A percentile compares a stretch with the other conserved stretches of the same genome.
phyloP scores from a whole-genome alignment of 164 flowering plant genomes.

The Sextonia rubra region DNA sequence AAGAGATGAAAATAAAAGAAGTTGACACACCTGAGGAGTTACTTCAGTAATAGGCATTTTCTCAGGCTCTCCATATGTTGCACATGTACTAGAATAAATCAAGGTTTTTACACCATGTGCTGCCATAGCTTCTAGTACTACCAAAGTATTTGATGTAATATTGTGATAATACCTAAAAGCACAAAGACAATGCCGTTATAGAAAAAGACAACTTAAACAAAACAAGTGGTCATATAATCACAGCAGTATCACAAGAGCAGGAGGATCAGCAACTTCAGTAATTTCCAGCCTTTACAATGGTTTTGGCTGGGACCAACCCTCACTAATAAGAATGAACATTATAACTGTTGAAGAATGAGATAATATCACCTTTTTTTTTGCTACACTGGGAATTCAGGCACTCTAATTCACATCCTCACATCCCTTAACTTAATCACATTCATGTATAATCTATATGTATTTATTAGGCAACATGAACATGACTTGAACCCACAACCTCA shows the following conservation, averaged over 20 bases:
- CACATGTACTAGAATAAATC: slow-evolving; percentile 91
- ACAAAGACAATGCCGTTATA: not conserved
- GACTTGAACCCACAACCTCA: too few relatives aligned
- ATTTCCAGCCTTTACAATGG: not conserved
- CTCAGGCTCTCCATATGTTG: slow-evolving; percentile 80
- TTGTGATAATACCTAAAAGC: slow-evolving; percentile 87
- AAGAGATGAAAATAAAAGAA: not conserved
- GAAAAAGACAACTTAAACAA: not conserved
- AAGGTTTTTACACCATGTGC: slow-evolving; percentile 74
- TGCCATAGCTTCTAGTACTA: slow-evolving; percentile 84
- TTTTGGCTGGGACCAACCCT: not conserved
- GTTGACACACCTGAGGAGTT: slow-evolving; percentile 68
- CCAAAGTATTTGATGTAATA: slow-evolving; percentile 89
- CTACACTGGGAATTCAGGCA: too few relatives aligned
- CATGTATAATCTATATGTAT: too few relatives aligned
- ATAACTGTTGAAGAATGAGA: not conserved
- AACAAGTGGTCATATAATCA: not conserved
- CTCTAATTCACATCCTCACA: too few relatives aligned
- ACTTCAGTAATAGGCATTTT: slow-evolving; percentile 98
- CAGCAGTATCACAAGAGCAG: not conserved
- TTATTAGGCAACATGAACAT: too few relatives aligned
- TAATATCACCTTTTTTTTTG: not conserved
- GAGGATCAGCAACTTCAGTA: not conserved
- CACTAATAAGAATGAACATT: not conserved
- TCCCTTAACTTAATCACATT: too few relatives aligned